These are phyloP conservation scores for Opeltia flavorubescens DNA, from an alignment of 495 filamentous ascomycete genomes.

Conservation along the genomic window DNA sequence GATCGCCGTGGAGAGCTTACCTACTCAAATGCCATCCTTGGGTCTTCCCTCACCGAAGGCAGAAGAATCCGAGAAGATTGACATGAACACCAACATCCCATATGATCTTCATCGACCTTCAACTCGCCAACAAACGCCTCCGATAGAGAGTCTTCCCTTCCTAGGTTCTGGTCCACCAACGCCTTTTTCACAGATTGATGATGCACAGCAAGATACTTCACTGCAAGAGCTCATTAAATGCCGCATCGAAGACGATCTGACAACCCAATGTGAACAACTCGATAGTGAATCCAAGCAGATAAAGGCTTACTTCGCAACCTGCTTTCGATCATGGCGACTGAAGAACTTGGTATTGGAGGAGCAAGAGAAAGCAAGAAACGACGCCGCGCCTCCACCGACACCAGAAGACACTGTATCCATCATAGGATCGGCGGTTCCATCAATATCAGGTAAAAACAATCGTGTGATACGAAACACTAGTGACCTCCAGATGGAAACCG, in stretches of 20 bases:
- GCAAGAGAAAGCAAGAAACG: slow-evolving; percentile 40
- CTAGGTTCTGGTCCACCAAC: slow-evolving; percentile 32
- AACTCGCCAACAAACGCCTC: slow-evolving; percentile 14
- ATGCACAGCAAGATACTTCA: slow-evolving; percentile 28
- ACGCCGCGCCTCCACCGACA: slow-evolving; percentile 32
- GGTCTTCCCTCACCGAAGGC: slow-evolving; percentile 12
- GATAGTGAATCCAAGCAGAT: slow-evolving; percentile 27
- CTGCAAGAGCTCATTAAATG: slow-evolving; percentile 25
- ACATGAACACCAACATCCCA: slow-evolving; percentile 4
- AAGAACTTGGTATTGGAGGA: slow-evolving; percentile 45
- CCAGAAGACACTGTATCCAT: slow-evolving; percentile 31
- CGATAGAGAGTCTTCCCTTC: slow-evolving; percentile 34
- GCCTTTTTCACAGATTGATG: slow-evolving; percentile 35
- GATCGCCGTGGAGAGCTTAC: slow-evolving; percentile 8
- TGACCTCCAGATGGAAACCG: slow-evolving; percentile 65
- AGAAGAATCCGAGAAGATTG: slow-evolving; percentile 12
- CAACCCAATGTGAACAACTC: slow-evolving; percentile 27
- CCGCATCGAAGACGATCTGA: slow-evolving; percentile 23
- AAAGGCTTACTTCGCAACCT: slow-evolving; percentile 26
- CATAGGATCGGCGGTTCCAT: slow-evolving; percentile 16
- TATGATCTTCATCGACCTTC: neutral
- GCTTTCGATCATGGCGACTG: slow-evolving; percentile 36
- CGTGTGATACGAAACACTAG: slow-evolving; percentile 51
- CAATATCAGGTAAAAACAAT: slow-evolving; percentile 25
- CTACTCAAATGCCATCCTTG: slow-evolving; percentile 20